phyloP scores from a whole-genome alignment of 768 basidiomycete genomes.

The Boletus pseudopeckii region DNA sequence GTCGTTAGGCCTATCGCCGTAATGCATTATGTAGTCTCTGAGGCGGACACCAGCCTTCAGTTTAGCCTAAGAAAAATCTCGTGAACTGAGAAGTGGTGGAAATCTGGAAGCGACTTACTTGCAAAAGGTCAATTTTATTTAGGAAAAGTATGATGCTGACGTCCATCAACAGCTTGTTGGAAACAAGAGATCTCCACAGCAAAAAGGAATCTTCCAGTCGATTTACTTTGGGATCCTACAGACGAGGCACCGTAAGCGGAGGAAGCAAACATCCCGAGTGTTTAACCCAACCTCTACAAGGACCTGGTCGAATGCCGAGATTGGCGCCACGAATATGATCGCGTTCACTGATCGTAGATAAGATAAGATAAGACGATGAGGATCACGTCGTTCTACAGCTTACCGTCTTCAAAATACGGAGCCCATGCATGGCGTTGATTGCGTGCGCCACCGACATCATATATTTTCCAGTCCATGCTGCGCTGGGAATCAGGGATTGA shows the following conservation, averaged over 20 bases:
- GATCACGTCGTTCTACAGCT: constrained; percentile 1
- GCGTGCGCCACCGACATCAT: constrained; percentile 80
- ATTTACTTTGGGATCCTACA: constrained; percentile 69
- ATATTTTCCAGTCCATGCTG: constrained; percentile 74
- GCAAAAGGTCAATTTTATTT: constrained; percentile 77
- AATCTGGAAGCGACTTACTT: constrained; percentile 38
- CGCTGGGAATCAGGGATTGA: constrained; percentile 55
- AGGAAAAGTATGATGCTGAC: constrained; percentile 81
- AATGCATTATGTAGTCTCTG: constrained; percentile 64
- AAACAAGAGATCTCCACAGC: constrained; percentile 69
- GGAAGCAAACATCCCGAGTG: constrained; percentile 2
- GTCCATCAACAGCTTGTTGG: constrained; percentile 67
- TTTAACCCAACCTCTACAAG: constrained; percentile 59
- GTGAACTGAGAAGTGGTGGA: not conserved
- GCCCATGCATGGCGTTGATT: constrained; percentile 86
- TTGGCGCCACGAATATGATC: constrained; percentile 85
- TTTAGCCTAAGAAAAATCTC: constrained; percentile 49
- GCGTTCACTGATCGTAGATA: constrained; percentile 58
- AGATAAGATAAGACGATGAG: constrained; percentile 2
- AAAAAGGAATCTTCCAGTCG: constrained; percentile 76
- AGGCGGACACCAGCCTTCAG: constrained; percentile 73
- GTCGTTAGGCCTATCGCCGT: constrained; percentile 76
- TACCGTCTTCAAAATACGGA: constrained; percentile 84
- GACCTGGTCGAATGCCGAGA: constrained; percentile 85
- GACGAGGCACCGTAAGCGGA: not conserved